A percentile compares a stretch with the other conserved stretches of the same genome.
Evolutionary conservation across 495 filamentous ascomycete species (phyloP).

Genomic region (Penicillium nucicola): DNA sequence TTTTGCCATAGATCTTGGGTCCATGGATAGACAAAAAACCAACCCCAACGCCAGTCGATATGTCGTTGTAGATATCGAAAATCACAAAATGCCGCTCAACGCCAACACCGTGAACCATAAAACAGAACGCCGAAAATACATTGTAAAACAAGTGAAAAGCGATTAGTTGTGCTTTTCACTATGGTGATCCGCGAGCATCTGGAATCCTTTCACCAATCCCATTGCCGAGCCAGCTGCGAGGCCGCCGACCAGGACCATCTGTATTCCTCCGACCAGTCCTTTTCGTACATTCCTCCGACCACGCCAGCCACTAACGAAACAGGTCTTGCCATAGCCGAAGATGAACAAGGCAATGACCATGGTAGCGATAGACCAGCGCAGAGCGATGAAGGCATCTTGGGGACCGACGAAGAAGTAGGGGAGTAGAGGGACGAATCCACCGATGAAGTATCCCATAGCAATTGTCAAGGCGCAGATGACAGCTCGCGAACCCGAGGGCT

Average conservation of each 20-base stretch:
- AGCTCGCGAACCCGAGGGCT: conserved; percentile 50
- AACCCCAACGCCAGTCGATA: not conserved
- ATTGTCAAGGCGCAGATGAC: conserved; percentile 63
- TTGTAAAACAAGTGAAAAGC: not conserved
- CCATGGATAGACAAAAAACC: not conserved
- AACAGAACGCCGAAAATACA: not conserved
- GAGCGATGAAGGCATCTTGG: conserved; percentile 52
- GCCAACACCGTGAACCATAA: conserved; percentile 1
- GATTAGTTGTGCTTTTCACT: conserved; percentile 15
- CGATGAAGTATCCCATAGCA: conserved; percentile 69
- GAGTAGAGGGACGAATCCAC: conserved; percentile 68
- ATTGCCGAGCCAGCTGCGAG: conserved; percentile 64
- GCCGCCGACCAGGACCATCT: conserved; percentile 67
- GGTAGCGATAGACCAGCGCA: conserved; percentile 66
- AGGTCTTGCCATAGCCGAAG: conserved; percentile 73
- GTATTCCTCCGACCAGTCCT: conserved; percentile 46
- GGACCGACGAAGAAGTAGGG: conserved; percentile 71
- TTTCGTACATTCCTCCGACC: conserved; percentile 36
- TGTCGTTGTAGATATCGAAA: not conserved
- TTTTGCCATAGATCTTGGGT: not conserved
- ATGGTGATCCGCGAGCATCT: conserved; percentile 28
- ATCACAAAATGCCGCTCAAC: conserved; percentile 2
- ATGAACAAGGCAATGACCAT: conserved; percentile 68
- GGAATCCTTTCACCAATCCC: conserved; percentile 59
- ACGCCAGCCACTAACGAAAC: conserved; percentile 42